Evolutionary conservation across 495 filamentous ascomycete species (phyloP).

Genomic region (Jackrogersella multiformis): DNA sequence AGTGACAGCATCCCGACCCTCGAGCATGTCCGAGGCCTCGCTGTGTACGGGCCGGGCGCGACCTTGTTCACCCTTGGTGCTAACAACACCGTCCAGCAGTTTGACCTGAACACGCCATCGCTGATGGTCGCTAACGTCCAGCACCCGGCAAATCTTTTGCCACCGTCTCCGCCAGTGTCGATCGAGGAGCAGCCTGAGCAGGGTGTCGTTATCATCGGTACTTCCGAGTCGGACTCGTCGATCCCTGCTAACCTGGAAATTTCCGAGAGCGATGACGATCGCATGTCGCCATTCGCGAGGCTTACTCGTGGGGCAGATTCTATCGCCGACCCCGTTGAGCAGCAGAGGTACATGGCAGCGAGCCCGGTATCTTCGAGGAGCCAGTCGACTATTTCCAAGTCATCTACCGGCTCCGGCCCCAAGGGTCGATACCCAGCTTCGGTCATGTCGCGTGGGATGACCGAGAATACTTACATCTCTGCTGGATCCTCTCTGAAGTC

Average conservation of each 20-base stretch:
- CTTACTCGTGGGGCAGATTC: constrained; percentile 69
- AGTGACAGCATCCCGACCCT: constrained; percentile 88
- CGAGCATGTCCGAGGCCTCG: constrained; percentile 79
- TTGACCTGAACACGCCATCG: constrained; percentile 82
- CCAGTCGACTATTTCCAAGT: constrained; percentile 66
- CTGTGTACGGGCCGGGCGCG: constrained; percentile 88
- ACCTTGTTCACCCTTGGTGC: constrained; percentile 92
- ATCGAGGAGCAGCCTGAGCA: constrained; percentile 69
- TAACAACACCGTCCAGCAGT: constrained; percentile 91
- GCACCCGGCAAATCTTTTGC: constrained; percentile 76
- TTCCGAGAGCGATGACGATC: constrained; percentile 73
- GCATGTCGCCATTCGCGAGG: constrained; percentile 71
- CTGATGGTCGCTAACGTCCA: constrained; percentile 84
- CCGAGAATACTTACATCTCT: constrained; percentile 70
- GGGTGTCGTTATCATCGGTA: constrained; percentile 48
- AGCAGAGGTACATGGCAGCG: constrained; percentile 65
- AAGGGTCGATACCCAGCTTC: constrained; percentile 56
- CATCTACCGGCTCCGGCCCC: constrained; percentile 58
- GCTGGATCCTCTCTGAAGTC: constrained; percentile 65
- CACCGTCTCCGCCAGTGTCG: constrained; percentile 79
- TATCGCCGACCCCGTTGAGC: constrained; percentile 60
- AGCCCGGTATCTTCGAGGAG: constrained; percentile 73
- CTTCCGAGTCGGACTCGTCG: constrained; percentile 57
- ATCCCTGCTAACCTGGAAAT: constrained; percentile 64
- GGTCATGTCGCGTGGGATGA: constrained; percentile 59